These are phyloP conservation scores for Didymella keratinophila DNA, from an alignment of 2,329 filamentous ascomycete species.

Conservation along the genomic window DNA sequence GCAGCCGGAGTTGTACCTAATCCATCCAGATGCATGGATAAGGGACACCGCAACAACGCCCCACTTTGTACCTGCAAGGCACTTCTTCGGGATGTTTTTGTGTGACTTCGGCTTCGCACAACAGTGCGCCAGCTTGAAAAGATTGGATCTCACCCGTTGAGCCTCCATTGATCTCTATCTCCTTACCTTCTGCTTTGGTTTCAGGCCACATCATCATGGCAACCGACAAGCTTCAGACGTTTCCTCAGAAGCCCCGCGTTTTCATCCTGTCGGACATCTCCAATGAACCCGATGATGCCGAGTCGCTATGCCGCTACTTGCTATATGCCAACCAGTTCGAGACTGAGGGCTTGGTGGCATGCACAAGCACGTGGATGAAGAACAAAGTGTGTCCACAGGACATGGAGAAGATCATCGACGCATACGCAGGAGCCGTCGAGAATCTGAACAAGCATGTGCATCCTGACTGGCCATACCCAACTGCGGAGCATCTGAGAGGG, in stretches of 20 bases:
- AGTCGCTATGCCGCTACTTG: slow-evolving; percentile 50
- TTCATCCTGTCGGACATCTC: slow-evolving; percentile 53
- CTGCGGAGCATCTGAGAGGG: slow-evolving; percentile 34
- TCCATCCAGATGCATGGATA: slow-evolving; percentile 21
- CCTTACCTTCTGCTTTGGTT: background rate
- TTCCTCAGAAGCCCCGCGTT: slow-evolving; percentile 48
- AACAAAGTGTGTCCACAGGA: slow-evolving; percentile 45
- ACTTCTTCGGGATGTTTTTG: slow-evolving; percentile 29
- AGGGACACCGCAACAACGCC: slow-evolving; percentile 24
- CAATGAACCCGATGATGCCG: slow-evolving; percentile 52
- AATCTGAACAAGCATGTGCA: slow-evolving; percentile 61
- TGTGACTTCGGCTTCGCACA: slow-evolving; percentile 29
- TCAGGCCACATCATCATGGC: slow-evolving; percentile 29
- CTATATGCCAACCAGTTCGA: slow-evolving; percentile 51
- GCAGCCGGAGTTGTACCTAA: slow-evolving; percentile 32
- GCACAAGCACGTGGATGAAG: slow-evolving; percentile 53
- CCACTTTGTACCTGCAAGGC: slow-evolving; percentile 25
- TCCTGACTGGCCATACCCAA: slow-evolving; percentile 43
- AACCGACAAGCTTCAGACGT: slow-evolving; percentile 37
- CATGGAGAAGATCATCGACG: slow-evolving; percentile 48
- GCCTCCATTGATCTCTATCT: background rate
- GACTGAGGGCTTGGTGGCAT: slow-evolving; percentile 51
- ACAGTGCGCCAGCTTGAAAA: slow-evolving; percentile 23
- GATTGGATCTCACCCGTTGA: background rate
- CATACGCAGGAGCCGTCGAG: slow-evolving; percentile 46